These are phyloP conservation scores for Fusarium buxicola DNA, from an alignment of 2,329 filamentous ascomycete genomes.

Conservation along the genomic window DNA sequence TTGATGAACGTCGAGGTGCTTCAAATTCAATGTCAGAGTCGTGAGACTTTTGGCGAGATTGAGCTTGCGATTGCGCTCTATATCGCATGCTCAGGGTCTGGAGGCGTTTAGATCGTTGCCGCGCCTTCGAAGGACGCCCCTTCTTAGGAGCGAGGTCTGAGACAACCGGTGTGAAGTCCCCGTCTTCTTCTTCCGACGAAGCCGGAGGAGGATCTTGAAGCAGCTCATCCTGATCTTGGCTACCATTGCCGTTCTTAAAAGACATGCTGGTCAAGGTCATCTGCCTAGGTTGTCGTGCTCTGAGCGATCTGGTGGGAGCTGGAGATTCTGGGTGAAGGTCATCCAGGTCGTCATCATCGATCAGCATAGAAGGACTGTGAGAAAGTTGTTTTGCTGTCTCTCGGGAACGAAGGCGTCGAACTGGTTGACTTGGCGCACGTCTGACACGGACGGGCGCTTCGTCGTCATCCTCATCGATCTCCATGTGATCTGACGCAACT, in stretches of 20 bases:
- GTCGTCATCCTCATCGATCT: constrained; percentile 44
- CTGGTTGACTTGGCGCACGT: constrained; percentile 17
- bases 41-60: constrained; percentile 41
- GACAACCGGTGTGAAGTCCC: constrained; percentile 50
- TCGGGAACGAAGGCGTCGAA: constrained; percentile 43
- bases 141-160: constrained; percentile 52
- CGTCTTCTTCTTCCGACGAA: constrained; percentile 50
- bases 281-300: constrained; percentile 45
- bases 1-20: constrained; percentile 60
- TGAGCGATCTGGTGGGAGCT: constrained; percentile 36
- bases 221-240: constrained; percentile 50
- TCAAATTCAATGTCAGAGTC: constrained; percentile 67
- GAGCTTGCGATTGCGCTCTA: constrained; percentile 7
- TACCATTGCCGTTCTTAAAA: constrained; percentile 36
- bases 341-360: constrained; percentile 39
- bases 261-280: constrained; percentile 41
- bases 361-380: constrained; percentile 22
- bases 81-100: constrained; percentile 27
- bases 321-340: constrained; percentile 17
- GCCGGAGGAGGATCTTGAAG: constrained; percentile 43
- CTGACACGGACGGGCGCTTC: constrained; percentile 19
- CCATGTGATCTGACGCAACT: constrained; percentile 43
- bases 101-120: constrained; percentile 39
- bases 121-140: constrained; percentile 35
- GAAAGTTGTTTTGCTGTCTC: constrained; percentile 39